Base-by-base conservation (phyloP, 441 rosid genomes). In the Adansonia madagascariensis region DNA sequence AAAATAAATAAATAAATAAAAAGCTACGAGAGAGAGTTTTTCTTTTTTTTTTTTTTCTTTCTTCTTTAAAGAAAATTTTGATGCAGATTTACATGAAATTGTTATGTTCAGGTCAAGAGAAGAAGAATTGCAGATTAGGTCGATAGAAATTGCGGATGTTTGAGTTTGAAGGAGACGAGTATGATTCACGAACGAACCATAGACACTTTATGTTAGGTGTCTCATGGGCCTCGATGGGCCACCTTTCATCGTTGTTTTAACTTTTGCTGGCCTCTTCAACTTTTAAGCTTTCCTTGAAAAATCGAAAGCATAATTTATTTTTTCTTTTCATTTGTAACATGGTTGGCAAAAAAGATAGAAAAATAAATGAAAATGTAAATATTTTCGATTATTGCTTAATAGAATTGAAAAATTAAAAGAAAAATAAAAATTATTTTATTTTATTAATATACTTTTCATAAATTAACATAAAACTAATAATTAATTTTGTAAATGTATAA, bases 1-100 rank as follows among this genome's bases (percentile, higher is more conserved):
- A 24, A 24, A 24, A 75, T 17, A 71, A 56, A 80, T 47, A 68
- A 49, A 68, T 22, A 22, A 8, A 67, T 71, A 49, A 63, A 73
- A 61, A 77, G 81, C 79, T 63, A 50, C 12, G 61, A 57, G 59
- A 65, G 66, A 60, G 55, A 67, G 31, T 8, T 20, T 20, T 57
- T 18, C 2, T 57, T 3, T 8, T 18, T 10, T 7, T 3, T 0
- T 35, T 35, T 35, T 35, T 35, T 35, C 4, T 35, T 2, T 35
- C 2, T 4, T 24, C 27, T 24, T 24, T 24, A 18, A 18, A 57
- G 24, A 20, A 57, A 20, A 18, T 2, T 0, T 8, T 8, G 31
- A 18, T 57, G 62, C 14, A 20, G 63, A 59, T 59, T 59, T 20
- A 20, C 14, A 52, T 59, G 24, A 44, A 22, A n/a, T 15, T 11